Evolutionary conservation across 2,329 filamentous ascomycete species (phyloP).

Genomic region (Aphanocladium album): DNA sequence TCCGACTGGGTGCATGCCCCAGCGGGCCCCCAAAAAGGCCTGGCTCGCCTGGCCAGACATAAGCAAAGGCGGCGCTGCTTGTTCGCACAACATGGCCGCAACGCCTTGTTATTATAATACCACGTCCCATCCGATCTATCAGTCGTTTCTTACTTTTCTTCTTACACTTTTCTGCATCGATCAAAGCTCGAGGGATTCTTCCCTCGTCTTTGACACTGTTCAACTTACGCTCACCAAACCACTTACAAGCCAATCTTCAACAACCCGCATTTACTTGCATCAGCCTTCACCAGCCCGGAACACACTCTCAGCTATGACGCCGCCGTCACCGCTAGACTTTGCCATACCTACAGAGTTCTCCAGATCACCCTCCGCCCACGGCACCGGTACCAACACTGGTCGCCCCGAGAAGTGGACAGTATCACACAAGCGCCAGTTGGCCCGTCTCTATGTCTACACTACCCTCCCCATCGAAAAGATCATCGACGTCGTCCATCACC

Average conservation of each 20-base stretch:
- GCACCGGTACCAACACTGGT: slow-evolving; percentile 32
- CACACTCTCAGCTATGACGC: neutral
- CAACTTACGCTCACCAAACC: neutral
- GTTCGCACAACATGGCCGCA: neutral
- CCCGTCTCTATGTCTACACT: slow-evolving; percentile 53
- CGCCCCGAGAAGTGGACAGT: slow-evolving; percentile 53
- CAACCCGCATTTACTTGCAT: neutral
- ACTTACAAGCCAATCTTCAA: neutral
- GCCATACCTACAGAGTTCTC: neutral
- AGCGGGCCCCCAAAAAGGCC: neutral
- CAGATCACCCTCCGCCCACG: slow-evolving; percentile 24
- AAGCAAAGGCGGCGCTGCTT: neutral
- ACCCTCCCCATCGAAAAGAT: slow-evolving; percentile 48
- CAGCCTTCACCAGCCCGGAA: neutral
- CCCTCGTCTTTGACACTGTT: neutral
- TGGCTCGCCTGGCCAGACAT: neutral
- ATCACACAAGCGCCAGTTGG: slow-evolving; percentile 47
- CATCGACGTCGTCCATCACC: slow-evolving; percentile 38
- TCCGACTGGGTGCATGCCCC: neutral
- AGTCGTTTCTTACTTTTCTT: neutral
- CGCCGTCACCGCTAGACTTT: neutral
- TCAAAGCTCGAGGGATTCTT: neutral
- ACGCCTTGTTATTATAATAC: neutral
- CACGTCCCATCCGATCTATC: neutral
- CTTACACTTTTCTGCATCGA: neutral